Conservation (phyloP, 768 basidiomycete genomes). For the Podaxis carcinomalis region DNA sequence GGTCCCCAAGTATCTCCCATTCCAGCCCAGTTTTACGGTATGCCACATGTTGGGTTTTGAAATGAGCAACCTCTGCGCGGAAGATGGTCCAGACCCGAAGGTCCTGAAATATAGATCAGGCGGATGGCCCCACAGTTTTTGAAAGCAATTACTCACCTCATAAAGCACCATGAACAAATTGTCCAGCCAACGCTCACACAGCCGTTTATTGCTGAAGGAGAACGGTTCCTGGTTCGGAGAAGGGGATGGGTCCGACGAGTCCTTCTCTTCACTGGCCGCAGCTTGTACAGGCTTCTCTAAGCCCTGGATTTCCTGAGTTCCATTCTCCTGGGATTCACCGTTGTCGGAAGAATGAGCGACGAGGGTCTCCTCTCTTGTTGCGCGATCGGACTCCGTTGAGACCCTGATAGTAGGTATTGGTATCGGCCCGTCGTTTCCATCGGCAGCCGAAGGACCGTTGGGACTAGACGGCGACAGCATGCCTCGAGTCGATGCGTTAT, state of each 20-base stretch:
- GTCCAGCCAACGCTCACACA: slow-evolving; percentile 97
- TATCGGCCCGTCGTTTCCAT: slow-evolving; percentile 25
- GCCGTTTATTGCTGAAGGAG: slow-evolving; percentile 92
- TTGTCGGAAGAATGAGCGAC: slow-evolving; percentile 8
- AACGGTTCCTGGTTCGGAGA: slow-evolving; percentile 54
- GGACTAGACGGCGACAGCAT: slow-evolving; percentile 43
- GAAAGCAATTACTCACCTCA: slow-evolving; percentile 52
- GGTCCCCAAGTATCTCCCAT: slow-evolving; percentile 97
- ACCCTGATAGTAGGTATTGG: slow-evolving; percentile 67
- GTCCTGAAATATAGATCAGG: slow-evolving; percentile 50
- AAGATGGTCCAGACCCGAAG: slow-evolving; percentile 98
- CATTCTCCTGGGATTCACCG: slow-evolving; percentile 21
- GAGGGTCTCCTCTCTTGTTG: slow-evolving; percentile 24
- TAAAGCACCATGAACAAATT: slow-evolving; percentile 98
- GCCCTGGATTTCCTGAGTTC: slow-evolving; percentile 16
- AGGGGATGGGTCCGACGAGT: slow-evolving; percentile 33
- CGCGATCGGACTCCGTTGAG: slow-evolving; percentile 56
- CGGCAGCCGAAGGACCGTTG: slow-evolving; percentile 17
- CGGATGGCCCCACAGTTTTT: slow-evolving; percentile 1
- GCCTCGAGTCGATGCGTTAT: slow-evolving; percentile 68
- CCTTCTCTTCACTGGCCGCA: slow-evolving; percentile 44
- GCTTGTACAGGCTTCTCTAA: slow-evolving; percentile 49
- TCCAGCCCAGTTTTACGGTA: slow-evolving; percentile 96
- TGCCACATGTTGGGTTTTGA: slow-evolving; percentile 97
- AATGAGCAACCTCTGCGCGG: slow-evolving; percentile 96